Evolutionary conservation across 208 protist genomes (phyloP).

Genomic region (Crithidia expoeki): DNA sequence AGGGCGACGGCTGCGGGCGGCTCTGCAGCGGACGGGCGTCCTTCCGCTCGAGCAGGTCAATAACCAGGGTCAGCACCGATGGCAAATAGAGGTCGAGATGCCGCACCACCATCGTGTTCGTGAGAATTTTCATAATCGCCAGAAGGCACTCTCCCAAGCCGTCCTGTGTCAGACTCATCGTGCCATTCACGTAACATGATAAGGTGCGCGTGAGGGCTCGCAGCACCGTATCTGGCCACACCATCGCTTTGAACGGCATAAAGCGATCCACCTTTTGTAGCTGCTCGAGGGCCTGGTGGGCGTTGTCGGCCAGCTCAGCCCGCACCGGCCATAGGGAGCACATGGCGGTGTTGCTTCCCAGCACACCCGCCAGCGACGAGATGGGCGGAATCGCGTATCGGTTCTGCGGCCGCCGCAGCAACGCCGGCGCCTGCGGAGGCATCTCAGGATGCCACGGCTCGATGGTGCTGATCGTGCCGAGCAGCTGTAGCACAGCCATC

Average conservation of each 20-base stretch:
- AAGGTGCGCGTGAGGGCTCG: slow-evolving; percentile 60
- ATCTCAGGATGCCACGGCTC: slow-evolving; percentile 49
- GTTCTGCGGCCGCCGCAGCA: slow-evolving; percentile 50
- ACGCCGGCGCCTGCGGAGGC: slow-evolving; percentile 35
- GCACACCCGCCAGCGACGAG: slow-evolving; percentile 22
- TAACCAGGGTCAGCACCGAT: slow-evolving; percentile 60
- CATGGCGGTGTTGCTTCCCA: slow-evolving; percentile 15
- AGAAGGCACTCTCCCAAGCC: slow-evolving; percentile 68
- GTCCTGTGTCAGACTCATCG: slow-evolving; percentile 64
- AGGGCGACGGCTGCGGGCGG: slow-evolving; percentile 9
- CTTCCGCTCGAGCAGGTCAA: slow-evolving; percentile 34
- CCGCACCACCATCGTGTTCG: slow-evolving; percentile 43
- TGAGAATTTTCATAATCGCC: slow-evolving; percentile 66
- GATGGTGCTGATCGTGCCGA: slow-evolving; percentile 82
- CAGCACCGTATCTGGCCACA: slow-evolving; percentile 78
- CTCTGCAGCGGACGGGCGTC: slow-evolving; percentile 21
- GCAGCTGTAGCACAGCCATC: slow-evolving; percentile 69
- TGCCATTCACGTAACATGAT: slow-evolving; percentile 59
- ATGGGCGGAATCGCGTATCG: slow-evolving; percentile 39
- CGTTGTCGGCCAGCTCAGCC: slow-evolving; percentile 32
- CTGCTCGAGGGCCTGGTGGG: slow-evolving; percentile 28
- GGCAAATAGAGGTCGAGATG: slow-evolving; percentile 68
- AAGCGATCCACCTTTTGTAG: slow-evolving; percentile 37
- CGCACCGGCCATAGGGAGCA: slow-evolving; percentile 23
- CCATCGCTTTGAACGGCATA: slow-evolving; percentile 24